phyloP scores from a whole-genome alignment of 768 basidiomycete genomes.

The Rhodotorula babjevae region DNA sequence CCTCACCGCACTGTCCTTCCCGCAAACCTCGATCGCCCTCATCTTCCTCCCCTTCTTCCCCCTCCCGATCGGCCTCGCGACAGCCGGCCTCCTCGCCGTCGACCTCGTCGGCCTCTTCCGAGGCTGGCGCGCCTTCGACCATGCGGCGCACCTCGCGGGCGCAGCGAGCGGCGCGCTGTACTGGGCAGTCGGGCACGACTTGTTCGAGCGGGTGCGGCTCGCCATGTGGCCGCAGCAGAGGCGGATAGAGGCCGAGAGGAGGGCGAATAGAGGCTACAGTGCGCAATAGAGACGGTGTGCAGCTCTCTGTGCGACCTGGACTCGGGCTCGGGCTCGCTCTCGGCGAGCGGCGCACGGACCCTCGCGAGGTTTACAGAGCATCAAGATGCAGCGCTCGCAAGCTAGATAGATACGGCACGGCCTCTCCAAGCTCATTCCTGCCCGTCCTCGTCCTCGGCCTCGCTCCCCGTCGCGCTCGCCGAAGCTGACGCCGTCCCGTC shows the following conservation, averaged over 20 bases:
- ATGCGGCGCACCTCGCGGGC: slow-evolving; percentile 23
- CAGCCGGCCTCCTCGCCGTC: slow-evolving; percentile 14
- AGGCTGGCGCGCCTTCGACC: slow-evolving; percentile 37
- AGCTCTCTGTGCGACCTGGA: no score
- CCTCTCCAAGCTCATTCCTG: background rate
- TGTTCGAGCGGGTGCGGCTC: background rate
- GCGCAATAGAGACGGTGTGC: background rate
- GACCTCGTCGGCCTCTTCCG: slow-evolving; percentile 31
- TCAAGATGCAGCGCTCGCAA: no score
- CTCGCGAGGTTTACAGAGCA: no score
- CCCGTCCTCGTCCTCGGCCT: slow-evolving; percentile 15
- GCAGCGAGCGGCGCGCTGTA: slow-evolving; percentile 2
- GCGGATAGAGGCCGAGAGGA: background rate
- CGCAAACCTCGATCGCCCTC: slow-evolving; percentile 30
- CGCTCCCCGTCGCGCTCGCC: background rate
- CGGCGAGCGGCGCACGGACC: no score
- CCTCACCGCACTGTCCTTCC: slow-evolving; percentile 35
- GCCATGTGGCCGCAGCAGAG: background rate
- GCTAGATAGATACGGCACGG: no score
- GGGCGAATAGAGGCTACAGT: background rate
- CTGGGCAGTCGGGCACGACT: slow-evolving; percentile 4
- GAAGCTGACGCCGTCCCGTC: background rate
- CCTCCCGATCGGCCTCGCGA: slow-evolving; percentile 33
- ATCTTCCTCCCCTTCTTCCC: slow-evolving; percentile 40
- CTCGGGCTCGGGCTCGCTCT: no score